A percentile compares a stretch with the other conserved stretches of the same genome.
Conservation (phyloP, 2,329 filamentous ascomycete genomes). For the Ophiostoma ips region DNA sequence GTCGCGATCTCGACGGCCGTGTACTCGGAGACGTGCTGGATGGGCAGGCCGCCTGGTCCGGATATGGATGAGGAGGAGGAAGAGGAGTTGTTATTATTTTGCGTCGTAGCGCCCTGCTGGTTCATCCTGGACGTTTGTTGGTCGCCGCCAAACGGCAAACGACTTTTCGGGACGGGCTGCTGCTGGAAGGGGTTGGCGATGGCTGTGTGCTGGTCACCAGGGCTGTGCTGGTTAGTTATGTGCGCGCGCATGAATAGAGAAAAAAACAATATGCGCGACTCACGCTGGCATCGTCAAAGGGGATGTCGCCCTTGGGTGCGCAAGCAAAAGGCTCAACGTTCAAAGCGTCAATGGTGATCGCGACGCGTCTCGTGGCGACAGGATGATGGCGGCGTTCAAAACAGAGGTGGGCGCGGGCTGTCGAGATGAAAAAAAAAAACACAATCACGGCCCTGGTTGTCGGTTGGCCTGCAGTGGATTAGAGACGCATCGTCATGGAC, state of each 20-base stretch:
- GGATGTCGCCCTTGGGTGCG: neutral
- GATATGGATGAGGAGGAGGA: neutral
- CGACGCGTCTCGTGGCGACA: slow-evolving; percentile 2
- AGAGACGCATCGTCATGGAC: neutral
- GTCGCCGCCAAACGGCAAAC: neutral
- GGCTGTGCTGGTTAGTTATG: slow-evolving; percentile 28
- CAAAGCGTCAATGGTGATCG: neutral
- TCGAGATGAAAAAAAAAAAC: neutral
- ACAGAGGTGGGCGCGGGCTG: neutral
- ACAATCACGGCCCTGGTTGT: neutral
- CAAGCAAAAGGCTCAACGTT: neutral
- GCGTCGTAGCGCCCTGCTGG: neutral
- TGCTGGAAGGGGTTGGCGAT: slow-evolving; percentile 65
- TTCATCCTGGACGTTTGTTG: neutral
- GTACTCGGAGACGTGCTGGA: slow-evolving; percentile 50
- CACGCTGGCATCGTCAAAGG: slow-evolving; percentile 14
- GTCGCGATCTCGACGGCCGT: slow-evolving; percentile 85
- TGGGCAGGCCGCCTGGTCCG: neutral
- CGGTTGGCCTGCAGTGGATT: neutral
- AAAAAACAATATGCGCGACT: neutral
- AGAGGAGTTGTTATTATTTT: neutral
- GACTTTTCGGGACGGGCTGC: slow-evolving; percentile 1
- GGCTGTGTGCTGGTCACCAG: slow-evolving; percentile 53
- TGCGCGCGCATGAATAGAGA: neutral
- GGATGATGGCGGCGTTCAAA: neutral